Percentiles rank a stretch among this genome's conserved stretches.
Evolutionary conservation across 208 protist species (phyloP).

Genomic region (Strigomonas galati): DNA sequence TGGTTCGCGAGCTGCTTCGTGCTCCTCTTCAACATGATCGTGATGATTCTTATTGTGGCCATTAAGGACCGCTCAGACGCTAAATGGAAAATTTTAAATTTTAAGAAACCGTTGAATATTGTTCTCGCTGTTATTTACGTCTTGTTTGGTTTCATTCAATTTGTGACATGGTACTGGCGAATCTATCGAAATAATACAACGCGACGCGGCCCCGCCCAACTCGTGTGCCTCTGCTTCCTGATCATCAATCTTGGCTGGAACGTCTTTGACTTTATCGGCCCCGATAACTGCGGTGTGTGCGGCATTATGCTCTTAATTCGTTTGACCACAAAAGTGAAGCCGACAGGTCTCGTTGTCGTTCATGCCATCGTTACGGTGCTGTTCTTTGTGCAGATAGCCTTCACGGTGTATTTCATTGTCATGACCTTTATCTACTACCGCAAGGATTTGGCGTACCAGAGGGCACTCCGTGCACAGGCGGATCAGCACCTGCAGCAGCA

Average conservation of each 20-base stretch:
- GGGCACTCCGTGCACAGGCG: neutral
- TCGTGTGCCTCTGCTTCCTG: slow-evolving; percentile 32
- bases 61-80: neutral
- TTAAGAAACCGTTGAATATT: slow-evolving; percentile 28
- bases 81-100: neutral
- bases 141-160: slow-evolving; percentile 27
- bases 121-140: slow-evolving; percentile 36
- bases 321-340: slow-evolving; percentile 17
- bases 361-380: slow-evolving; percentile 28
- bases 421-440: slow-evolving; percentile 43
- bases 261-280: slow-evolving; percentile 36
- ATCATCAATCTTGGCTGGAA: slow-evolving; percentile 23
- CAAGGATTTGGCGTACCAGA: slow-evolving; percentile 24
- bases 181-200: slow-evolving; percentile 30
- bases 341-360: slow-evolving; percentile 17
- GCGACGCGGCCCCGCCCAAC: slow-evolving; percentile 26
- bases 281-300: slow-evolving; percentile 23
- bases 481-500: neutral
- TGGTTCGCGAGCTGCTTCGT: slow-evolving; percentile 35
- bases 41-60: slow-evolving; percentile 15
- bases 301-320: slow-evolving; percentile 29
- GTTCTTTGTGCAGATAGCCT: slow-evolving; percentile 20
- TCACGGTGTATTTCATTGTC: slow-evolving; percentile 28
- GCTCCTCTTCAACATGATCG: slow-evolving; percentile 29
- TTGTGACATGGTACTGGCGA: slow-evolving; percentile 47